phyloP scores from a whole-genome alignment of 2,329 filamentous ascomycete genomes.

The Paraphoma sp. region DNA sequence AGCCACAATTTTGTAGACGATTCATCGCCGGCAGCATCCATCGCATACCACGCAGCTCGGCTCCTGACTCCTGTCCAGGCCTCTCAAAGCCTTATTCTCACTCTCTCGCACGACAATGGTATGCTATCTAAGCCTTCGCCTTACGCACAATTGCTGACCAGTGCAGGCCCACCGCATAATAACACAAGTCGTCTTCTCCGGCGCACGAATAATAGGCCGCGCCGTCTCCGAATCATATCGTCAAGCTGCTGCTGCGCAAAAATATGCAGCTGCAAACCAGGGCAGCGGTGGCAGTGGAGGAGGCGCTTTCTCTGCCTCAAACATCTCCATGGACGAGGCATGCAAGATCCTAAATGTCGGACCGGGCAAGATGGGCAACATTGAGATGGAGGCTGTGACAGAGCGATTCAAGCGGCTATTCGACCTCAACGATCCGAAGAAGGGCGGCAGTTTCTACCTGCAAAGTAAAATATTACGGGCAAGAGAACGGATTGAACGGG shows the following conservation, averaged over 20 bases:
- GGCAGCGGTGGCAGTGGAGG: constrained; percentile 61
- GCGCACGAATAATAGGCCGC: constrained; percentile 88
- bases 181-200: constrained; percentile 89
- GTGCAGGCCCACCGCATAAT: constrained; percentile 89
- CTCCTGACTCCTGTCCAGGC: not conserved
- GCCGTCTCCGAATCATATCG: constrained; percentile 95
- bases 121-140: constrained; percentile 3
- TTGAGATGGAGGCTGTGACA: constrained; percentile 79
- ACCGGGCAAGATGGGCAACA: constrained; percentile 78
- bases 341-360: constrained; percentile 97
- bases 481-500: constrained; percentile 88
- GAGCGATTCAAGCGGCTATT: constrained; percentile 93
- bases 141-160: constrained; percentile 27
- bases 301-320: constrained; percentile 64
- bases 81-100: not conserved
- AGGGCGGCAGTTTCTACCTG: constrained; percentile 96
- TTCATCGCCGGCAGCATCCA: constrained; percentile 16
- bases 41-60: not conserved
- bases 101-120: constrained; percentile 32
- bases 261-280: constrained; percentile 77
- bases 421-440: constrained; percentile 91
- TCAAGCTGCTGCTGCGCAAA: constrained; percentile 86
- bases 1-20: constrained; percentile 31
- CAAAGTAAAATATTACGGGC: constrained; percentile 96
- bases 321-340: constrained; percentile 93